Evolutionary conservation across 1,284 basidiomycete genomes (phyloP).

Genomic region (Puccinia triticina): DNA sequence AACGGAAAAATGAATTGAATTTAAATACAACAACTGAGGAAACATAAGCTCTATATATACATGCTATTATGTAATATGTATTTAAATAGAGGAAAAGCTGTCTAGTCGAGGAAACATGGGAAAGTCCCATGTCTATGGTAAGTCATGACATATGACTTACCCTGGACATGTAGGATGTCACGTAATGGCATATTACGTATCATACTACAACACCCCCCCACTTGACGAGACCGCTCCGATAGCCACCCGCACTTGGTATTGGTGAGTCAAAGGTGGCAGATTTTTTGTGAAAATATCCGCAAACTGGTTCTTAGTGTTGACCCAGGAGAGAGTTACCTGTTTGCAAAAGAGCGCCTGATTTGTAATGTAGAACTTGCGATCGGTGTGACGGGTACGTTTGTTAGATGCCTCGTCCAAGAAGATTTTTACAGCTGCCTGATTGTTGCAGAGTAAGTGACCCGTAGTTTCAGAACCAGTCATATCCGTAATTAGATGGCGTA

Average conservation of each 20-base stretch:
- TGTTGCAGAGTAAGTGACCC: not conserved
- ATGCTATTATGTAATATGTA: no score
- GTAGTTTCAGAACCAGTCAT: not conserved
- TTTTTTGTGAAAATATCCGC: not conserved
- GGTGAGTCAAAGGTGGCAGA: not conserved
- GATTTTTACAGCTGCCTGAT: not conserved
- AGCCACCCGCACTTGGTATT: not conserved
- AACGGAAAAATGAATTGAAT: no score
- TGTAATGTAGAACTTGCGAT: slow-evolving; percentile 17
- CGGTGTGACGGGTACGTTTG: slow-evolving; percentile 8
- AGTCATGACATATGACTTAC: no score
- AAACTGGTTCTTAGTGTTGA: not conserved
- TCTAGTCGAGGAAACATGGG: no score
- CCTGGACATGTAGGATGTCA: no score
- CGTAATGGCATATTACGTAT: no score
- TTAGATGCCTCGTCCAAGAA: not conserved
- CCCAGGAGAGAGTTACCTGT: not conserved
- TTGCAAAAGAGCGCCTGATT: not conserved
- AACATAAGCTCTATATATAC: no score
- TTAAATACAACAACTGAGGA: no score
- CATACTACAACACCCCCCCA: no score
- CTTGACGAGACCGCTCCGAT: no score
- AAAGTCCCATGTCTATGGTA: no score
- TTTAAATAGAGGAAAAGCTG: no score
- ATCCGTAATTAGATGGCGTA: not conserved